Conservation (phyloP, 108 stramenopile species). For the Aureococcus anophagefferens region DNA sequence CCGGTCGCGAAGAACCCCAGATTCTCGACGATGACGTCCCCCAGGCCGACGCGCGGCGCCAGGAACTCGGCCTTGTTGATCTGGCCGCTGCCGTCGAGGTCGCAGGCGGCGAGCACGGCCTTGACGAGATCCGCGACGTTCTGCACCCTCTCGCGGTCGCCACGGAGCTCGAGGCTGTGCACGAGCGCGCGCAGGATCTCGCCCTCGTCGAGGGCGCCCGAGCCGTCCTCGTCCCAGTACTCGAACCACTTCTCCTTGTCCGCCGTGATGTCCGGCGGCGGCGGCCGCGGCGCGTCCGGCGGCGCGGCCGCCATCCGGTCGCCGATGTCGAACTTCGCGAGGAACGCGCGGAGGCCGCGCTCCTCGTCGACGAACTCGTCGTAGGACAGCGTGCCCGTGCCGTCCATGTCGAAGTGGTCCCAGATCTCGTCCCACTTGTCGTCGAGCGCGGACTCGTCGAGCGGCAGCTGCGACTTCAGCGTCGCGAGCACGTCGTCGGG, state of each 20-base stretch:
- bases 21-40: background rate
- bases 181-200: slow-evolving; percentile 1
- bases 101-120: background rate
- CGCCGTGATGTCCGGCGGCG: background rate
- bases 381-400: background rate
- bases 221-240: slow-evolving; percentile 13
- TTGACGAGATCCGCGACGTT: background rate
- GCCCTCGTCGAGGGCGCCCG: background rate
- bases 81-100: background rate
- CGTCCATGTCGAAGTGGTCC: slow-evolving; percentile 3
- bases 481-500: background rate
- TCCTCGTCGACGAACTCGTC: background rate
- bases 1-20: background rate
- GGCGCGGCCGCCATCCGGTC: background rate
- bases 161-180: background rate
- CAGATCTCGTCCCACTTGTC: background rate
- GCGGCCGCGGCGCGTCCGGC: background rate
- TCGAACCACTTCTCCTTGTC: slow-evolving; percentile 5
- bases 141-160: background rate
- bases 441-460: slow-evolving; percentile 3
- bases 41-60: background rate
- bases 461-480: background rate
- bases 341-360: background rate
- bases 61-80: too few species aligned
- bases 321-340: background rate